These are phyloP conservation scores for Gaertneriomyces semiglobifer DNA, from an alignment of 192 early-diverging fungal genomes.

Conservation along the genomic window DNA sequence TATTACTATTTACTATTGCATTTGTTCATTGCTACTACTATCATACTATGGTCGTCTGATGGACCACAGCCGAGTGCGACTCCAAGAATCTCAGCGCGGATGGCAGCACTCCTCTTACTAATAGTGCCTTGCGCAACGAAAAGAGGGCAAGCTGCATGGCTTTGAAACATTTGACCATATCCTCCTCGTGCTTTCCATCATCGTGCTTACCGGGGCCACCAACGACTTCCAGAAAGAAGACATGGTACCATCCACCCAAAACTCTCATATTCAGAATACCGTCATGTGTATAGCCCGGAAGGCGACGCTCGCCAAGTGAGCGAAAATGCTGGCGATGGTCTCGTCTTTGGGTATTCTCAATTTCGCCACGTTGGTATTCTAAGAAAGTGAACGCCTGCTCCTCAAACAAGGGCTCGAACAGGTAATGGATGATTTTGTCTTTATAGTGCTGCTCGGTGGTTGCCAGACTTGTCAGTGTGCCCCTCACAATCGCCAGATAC, in stretches of 20 bases:
- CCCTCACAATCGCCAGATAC: not conserved
- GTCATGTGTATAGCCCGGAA: not conserved
- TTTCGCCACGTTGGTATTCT: not conserved
- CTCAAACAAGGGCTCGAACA: conserved; percentile 2
- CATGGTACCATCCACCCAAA: not conserved
- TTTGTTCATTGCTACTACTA: too few species aligned
- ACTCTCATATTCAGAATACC: not conserved
- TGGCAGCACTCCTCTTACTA: not conserved
- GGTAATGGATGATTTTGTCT: not conserved
- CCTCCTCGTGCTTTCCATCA: conserved; percentile 1
- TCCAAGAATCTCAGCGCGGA: not conserved
- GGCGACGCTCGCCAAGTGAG: not conserved
- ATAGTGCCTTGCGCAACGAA: not conserved
- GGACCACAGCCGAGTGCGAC: conserved; percentile 1
- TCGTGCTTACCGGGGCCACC: not conserved
- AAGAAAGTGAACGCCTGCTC: not conserved
- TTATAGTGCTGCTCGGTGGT: not conserved
- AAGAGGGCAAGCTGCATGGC: conserved; percentile 7
- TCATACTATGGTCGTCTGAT: not conserved
- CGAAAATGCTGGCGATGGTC: not conserved
- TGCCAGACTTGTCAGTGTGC: not conserved
- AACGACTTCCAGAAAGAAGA: conserved; percentile 2
- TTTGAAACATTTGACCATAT: not conserved
- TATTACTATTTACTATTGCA: too few species aligned
- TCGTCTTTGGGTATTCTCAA: not conserved